phyloP scores from a whole-genome alignment of 2,329 filamentous ascomycete genomes.

The Nannizzia gypsea region DNA sequence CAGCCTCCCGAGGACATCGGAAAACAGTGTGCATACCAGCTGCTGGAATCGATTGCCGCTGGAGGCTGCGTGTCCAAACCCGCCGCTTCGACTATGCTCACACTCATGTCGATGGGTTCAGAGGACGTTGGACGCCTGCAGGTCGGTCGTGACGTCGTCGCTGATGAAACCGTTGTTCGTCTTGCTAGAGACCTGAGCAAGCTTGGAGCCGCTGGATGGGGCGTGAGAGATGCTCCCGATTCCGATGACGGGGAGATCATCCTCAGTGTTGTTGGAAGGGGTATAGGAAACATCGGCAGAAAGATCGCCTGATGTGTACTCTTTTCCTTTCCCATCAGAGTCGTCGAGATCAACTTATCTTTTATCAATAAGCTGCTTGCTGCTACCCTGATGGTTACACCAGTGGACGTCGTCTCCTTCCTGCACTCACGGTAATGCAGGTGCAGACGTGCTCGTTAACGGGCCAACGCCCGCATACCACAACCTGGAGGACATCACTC shows the following conservation, averaged over 20 bases:
- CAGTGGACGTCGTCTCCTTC: neutral
- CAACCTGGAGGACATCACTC: too few relatives aligned
- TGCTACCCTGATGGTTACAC: neutral
- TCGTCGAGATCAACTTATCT: neutral
- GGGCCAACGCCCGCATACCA: too few relatives aligned
- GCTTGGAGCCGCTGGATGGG: constrained; percentile 90
- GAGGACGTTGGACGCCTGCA: constrained; percentile 86
- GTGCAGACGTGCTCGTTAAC: too few relatives aligned
- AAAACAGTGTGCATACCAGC: constrained; percentile 72
- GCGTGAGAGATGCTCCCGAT: constrained; percentile 62
- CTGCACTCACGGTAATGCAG: neutral
- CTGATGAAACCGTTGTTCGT: constrained; percentile 64
- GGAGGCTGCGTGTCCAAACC: constrained; percentile 70
- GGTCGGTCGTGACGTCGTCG: constrained; percentile 69
- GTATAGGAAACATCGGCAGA: constrained; percentile 86
- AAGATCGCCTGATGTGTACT: constrained; percentile 55
- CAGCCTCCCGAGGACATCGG: constrained; percentile 84
- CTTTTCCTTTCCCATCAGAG: neutral
- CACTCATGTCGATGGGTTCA: constrained; percentile 93
- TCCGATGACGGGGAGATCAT: constrained; percentile 58
- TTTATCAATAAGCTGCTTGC: neutral
- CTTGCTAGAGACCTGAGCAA: constrained; percentile 72
- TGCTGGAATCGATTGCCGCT: constrained; percentile 68
- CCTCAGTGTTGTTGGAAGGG: constrained; percentile 81
- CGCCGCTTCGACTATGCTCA: constrained; percentile 63